Conservation (phyloP, 2,329 filamentous ascomycete species). For the Alternaria postmessia region DNA sequence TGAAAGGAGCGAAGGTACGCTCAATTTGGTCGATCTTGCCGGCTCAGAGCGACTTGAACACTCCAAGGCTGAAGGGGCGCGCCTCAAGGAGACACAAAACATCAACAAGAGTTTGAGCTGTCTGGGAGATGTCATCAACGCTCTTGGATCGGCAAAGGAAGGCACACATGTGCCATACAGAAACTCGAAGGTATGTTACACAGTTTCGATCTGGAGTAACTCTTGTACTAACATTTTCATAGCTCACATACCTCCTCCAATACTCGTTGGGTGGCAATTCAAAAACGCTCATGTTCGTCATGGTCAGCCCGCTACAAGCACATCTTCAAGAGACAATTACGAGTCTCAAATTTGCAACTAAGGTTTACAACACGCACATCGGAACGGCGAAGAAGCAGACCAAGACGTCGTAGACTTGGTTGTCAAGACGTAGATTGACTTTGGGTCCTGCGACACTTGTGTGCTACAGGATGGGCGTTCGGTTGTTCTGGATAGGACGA, state of each 20-base stretch:
- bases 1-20: constrained; percentile 87
- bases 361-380: constrained; percentile 92
- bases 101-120: constrained; percentile 96
- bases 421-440: background rate
- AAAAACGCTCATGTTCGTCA: constrained; percentile 99
- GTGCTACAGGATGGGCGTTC: background rate
- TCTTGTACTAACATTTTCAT: constrained; percentile 16
- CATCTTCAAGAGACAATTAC: constrained; percentile 93
- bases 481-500: constrained; percentile 1
- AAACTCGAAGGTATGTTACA: constrained; percentile 80
- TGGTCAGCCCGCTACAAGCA: constrained; percentile 90
- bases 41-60: constrained; percentile 91
- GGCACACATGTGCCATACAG: constrained; percentile 87
- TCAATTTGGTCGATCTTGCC: constrained; percentile 95
- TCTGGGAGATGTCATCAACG: constrained; percentile 92
- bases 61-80: constrained; percentile 83
- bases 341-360: constrained; percentile 94
- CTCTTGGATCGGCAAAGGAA: constrained; percentile 82
- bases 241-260: constrained; percentile 92
- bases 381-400: constrained; percentile 83
- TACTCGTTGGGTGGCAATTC: constrained; percentile 94
- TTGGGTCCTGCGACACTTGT: background rate
- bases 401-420: constrained; percentile 55
- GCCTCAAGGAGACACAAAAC: constrained; percentile 92
- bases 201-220: background rate